Evolutionary conservation across 129 eudicot species (phyloP).

Genomic region (Helichrysum umbraculigerum): DNA sequence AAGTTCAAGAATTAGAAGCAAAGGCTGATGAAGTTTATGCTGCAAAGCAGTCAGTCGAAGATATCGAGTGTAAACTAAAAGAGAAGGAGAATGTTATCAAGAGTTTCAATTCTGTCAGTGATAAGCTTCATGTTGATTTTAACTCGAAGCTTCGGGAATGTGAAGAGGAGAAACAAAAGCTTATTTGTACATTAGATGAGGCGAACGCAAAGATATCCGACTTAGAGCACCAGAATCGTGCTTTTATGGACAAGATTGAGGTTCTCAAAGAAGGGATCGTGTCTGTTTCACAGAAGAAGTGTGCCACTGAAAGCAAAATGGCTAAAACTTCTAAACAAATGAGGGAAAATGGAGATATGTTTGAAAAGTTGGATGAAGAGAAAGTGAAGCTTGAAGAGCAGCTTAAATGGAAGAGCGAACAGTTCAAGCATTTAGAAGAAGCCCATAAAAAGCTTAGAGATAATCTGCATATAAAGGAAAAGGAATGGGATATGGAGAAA

Average conservation of each 20-base stretch:
- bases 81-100: slow-evolving; percentile 55
- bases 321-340: slow-evolving; percentile 49
- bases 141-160: slow-evolving; percentile 47
- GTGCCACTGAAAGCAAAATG: slow-evolving; percentile 45
- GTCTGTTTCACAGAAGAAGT: slow-evolving; percentile 50
- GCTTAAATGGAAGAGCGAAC: slow-evolving; percentile 85
- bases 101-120: slow-evolving; percentile 41
- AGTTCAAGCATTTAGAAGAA: slow-evolving; percentile 66
- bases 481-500: slow-evolving; percentile 82
- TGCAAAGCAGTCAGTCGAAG: slow-evolving; percentile 42
- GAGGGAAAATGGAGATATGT: slow-evolving; percentile 49
- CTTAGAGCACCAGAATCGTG: slow-evolving; percentile 47
- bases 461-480: slow-evolving; percentile 39
- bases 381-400: slow-evolving; percentile 56
- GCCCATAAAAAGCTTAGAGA: slow-evolving; percentile 64
- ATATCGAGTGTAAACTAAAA: slow-evolving; percentile 42
- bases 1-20: slow-evolving; percentile 39
- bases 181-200: slow-evolving; percentile 55
- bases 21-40: slow-evolving; percentile 48
- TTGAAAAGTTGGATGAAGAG: slow-evolving; percentile 57
- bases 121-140: slow-evolving; percentile 54
- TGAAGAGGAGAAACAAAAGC: slow-evolving; percentile 61
- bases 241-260: slow-evolving; percentile 52
- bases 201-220: slow-evolving; percentile 44
- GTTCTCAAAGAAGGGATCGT: slow-evolving; percentile 50